Base-by-base conservation (phyloP, 2,329 filamentous ascomycete genomes). In the Graphium sp. region DNA sequence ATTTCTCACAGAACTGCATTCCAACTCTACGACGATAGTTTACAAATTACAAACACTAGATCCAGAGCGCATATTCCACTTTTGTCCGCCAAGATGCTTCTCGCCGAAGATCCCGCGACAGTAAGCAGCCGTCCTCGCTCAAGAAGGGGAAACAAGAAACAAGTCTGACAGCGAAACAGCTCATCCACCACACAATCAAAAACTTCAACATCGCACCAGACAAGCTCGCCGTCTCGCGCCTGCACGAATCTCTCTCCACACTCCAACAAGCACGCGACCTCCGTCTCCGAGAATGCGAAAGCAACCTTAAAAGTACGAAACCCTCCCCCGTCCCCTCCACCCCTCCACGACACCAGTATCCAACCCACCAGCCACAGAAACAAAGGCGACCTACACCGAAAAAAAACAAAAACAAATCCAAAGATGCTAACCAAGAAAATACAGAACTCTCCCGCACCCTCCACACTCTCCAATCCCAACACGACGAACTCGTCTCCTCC, bases 141-240 rank as follows among this genome's bases (percentile, higher is more conserved):
- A 21, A 13, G 17, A n/a, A 14, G 9, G 10, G 5, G 16, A 25
- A 25, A 21, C 4, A 22, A 24, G 30, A 27, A 24, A 29, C 29
- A 17, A 24, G 10, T 12, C n/a, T 9, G 8, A 10, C 7, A 23
- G 17, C 15, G 29, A 32, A 32, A 26, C 52, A 89, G 80, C 77
- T 94, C 46, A 92, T 98, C 56, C 68, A 76, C 47, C 79, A 91
- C 57, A 93, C 85, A 23, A 78, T 91, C 44, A 67, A 74, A 43
- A 93, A 94, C 63, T 98, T 98, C 72, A 89, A 92, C 59, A 92
- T 87, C 44, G 63, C 70, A 13, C 82, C 82, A 8, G 89, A 98
- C 62, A 89, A 84, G 46, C 62, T 73, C 39, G 80, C 81, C 35
- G 70, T 95, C 13, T 62, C 75, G 13, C 83, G 89, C 47, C 78